Evolutionary conservation across 2,329 filamentous ascomycete species (phyloP), one percentile per base, ranked within the genome.

Genomic region (Fusarium concolor): DNA sequence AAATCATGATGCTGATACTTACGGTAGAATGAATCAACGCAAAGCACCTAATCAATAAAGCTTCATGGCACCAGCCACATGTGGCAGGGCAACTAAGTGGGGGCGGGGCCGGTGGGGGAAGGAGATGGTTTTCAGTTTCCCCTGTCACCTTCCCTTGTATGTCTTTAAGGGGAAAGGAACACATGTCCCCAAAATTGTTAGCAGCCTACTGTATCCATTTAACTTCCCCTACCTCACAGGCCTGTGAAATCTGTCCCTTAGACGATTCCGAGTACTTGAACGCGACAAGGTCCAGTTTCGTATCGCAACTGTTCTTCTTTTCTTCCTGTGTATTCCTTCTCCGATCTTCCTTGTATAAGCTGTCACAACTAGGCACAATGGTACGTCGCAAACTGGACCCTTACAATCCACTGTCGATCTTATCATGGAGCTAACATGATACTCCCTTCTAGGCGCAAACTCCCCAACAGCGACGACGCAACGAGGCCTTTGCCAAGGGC

Each of bases 401-500:
- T 46, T 15, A 52, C 7, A 35, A 26, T 43, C 38, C 44, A 59
- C 43, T 62, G 57, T 54, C 55, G 55, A 62, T 71, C 53, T 41
- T 60, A 71, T 69, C 55, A 69, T 66, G 51, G 58, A 49, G 61
- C 60, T 68, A 68, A 68, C 59, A 62, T 62, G 37, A 53, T 58
- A 31, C n/a, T 20, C 39, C 18, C 33, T 38, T 24, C 22, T 50
- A 94, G 92, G 91, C 89, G 73, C 92, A 95, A 90, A 96, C 92
- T 71, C 92, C 90, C 72, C 87, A 93, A 80, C 93, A 96, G 84
- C 90, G 92, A 79, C 89, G 89, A 76, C 89, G 90, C 67, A 96
- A 96, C 83, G 87, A 87, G 76, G 91, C 91, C 80, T 96, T 93
- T 81, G 89, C 86, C 71, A 90, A 90, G 78, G 85, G 87, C 54